Evolutionary conservation across 2,329 filamentous ascomycete species (phyloP).

Genomic region (Pyrenochaeta sp.): DNA sequence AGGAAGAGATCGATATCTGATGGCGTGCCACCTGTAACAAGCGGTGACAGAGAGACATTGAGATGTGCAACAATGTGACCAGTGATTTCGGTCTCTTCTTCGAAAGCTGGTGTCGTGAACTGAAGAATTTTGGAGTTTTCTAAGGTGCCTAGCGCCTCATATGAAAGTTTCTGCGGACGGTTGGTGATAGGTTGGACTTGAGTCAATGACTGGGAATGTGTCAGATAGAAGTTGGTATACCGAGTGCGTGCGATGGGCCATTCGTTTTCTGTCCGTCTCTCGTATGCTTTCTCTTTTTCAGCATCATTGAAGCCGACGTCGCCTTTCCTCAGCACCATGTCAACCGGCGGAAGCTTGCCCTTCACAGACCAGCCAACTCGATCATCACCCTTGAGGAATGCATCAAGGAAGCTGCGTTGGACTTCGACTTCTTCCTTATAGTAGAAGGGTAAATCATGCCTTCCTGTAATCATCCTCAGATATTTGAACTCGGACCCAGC

Average conservation of each 20-base stretch:
- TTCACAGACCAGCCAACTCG: conserved; percentile 65
- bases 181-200: conserved; percentile 37
- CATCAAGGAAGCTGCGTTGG: conserved; percentile 73
- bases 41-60: conserved; percentile 64
- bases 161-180: conserved; percentile 58
- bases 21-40: conserved; percentile 51
- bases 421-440: conserved; percentile 73
- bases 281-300: conserved; percentile 64
- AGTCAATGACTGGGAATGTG: conserved; percentile 55
- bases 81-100: conserved; percentile 73
- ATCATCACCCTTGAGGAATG: conserved; percentile 75
- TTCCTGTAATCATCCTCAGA: conserved; percentile 72
- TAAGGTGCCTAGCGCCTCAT: conserved; percentile 67
- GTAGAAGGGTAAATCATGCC: conserved; percentile 78
- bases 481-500: conserved; percentile 74
- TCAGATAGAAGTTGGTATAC: conserved; percentile 70
- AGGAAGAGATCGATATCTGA: conserved; percentile 71
- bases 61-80: conserved; percentile 72
- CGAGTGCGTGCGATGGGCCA: conserved; percentile 74
- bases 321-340: conserved; percentile 69
- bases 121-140: conserved; percentile 63
- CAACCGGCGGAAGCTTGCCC: conserved; percentile 68
- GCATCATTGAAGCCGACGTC: conserved; percentile 73
- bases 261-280: conserved; percentile 64
- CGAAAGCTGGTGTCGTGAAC: conserved; percentile 67